Percentiles rank a stretch among this genome's conserved stretches.
These are phyloP conservation scores for Penicillium sp. DNA, from an alignment of 2,329 filamentous ascomycete species.

Conservation along the genomic window DNA sequence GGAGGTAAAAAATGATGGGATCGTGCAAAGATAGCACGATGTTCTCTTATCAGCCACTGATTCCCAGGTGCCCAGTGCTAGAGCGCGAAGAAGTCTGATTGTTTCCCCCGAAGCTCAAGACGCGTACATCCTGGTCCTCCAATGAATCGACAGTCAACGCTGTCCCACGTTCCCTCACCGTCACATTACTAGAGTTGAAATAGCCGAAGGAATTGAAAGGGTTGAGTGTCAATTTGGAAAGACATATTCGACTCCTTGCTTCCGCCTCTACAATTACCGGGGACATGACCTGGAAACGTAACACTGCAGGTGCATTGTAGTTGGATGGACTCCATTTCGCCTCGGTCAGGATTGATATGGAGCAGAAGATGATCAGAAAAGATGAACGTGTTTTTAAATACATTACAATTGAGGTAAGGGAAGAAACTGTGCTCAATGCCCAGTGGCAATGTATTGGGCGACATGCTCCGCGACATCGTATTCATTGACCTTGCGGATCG, in stretches of 20 bases:
- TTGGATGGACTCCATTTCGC: no score
- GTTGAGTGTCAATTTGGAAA: neutral
- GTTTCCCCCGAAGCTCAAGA: neutral
- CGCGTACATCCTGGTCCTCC: no score
- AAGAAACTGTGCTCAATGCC: neutral
- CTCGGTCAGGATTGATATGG: no score
- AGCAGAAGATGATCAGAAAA: no score
- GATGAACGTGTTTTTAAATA: no score
- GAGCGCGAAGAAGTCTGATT: no score
- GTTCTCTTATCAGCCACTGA: neutral
- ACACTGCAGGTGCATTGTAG: no score
- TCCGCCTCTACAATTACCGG: neutral
- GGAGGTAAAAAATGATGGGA: neutral
- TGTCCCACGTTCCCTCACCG: neutral
- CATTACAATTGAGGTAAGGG: no score
- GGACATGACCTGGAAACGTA: neutral
- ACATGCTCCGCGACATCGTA: slow-evolving; percentile 21
- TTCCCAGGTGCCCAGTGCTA: no score
- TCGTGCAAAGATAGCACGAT: neutral
- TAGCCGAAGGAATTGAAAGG: neutral
- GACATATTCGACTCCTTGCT: neutral
- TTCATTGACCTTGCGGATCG: slow-evolving; percentile 8
- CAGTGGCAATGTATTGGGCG: neutral
- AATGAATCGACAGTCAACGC: no score
- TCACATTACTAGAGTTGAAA: neutral